Evolutionary conservation across 768 basidiomycete genomes (phyloP).

Genomic region (Hygrophorus pudorinus): DNA sequence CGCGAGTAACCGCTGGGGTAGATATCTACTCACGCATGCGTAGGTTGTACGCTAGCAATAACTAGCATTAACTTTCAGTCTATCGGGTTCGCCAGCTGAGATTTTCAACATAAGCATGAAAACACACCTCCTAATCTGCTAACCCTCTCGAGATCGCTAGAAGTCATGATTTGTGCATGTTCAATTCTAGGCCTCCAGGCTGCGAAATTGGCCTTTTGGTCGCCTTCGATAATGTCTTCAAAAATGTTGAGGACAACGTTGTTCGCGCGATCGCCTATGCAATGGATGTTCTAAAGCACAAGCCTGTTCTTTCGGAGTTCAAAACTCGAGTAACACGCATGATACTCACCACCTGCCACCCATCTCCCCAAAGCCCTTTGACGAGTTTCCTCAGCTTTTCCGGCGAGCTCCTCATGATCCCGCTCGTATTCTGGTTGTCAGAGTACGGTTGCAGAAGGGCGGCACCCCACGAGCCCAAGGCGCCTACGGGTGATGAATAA

Average conservation of each 20-base stretch:
- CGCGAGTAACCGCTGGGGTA: not conserved
- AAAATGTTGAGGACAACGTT: conserved; percentile 76
- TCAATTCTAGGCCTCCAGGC: conserved; percentile 74
- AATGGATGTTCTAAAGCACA: conserved; percentile 68
- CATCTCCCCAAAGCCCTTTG: conserved; percentile 55
- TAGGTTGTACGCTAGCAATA: conserved; percentile 87
- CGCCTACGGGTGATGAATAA: conserved; percentile 35
- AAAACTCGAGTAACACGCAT: not conserved
- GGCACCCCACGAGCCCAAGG: conserved; percentile 88
- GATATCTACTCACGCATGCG: conserved; percentile 58
- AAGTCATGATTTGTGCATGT: conserved; percentile 83
- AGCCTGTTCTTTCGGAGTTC: not conserved
- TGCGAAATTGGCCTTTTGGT: conserved; percentile 26
- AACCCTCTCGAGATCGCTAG: conserved; percentile 57
- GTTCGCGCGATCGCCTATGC: conserved; percentile 86
- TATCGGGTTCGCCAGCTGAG: not conserved
- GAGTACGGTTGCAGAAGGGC: conserved; percentile 80
- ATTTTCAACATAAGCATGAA: not conserved
- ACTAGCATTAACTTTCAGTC: conserved; percentile 34
- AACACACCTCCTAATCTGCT: conserved; percentile 63
- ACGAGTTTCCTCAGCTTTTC: conserved; percentile 45
- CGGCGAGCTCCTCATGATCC: conserved; percentile 55
- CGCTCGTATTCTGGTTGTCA: conserved; percentile 62
- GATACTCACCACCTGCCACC: conserved; percentile 72
- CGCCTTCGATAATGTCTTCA: conserved; percentile 43